Conservation (phyloP, 1,284 basidiomycete genomes). For the Cryptococcus maquisensis region DNA sequence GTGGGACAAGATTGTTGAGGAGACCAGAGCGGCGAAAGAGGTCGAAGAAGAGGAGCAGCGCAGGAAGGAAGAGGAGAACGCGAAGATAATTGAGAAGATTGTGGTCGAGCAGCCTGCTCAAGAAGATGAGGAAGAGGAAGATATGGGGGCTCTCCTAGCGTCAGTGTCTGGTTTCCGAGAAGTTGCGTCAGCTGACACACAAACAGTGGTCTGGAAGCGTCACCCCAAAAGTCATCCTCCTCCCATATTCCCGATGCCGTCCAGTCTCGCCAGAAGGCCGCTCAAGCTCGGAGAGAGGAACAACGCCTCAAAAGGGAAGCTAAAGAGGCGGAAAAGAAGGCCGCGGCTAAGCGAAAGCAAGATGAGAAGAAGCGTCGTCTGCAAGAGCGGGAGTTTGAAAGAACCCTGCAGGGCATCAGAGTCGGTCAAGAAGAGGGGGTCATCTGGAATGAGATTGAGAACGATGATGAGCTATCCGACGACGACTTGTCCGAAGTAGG, state of each 20-base stretch:
- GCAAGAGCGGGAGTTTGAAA: constrained; percentile 1
- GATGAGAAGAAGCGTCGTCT: background rate
- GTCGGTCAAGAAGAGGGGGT: background rate
- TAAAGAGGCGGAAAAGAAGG: background rate
- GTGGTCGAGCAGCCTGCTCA: constrained; percentile 1
- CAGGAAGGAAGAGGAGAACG: constrained; percentile 4
- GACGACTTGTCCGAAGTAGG: background rate
- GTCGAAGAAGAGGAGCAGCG: background rate
- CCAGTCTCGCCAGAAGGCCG: background rate
- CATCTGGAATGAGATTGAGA: background rate
- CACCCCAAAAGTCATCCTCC: background rate
- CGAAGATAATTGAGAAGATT: background rate
- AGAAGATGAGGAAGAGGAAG: constrained; percentile 8
- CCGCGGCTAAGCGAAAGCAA: background rate
- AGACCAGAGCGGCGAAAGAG: background rate
- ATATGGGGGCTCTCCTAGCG: constrained; percentile 2
- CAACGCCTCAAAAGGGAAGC: background rate
- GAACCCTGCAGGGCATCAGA: background rate
- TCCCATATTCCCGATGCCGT: background rate
- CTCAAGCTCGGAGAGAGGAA: background rate
- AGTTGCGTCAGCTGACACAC: background rate
- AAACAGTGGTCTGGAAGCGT: background rate
- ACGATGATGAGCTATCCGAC: background rate
- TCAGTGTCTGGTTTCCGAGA: background rate
- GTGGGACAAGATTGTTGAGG: constrained; percentile 1